A percentile compares a stretch with the other conserved stretches of the same genome.
These are phyloP conservation scores for Stephania japonica DNA, from an alignment of 164 flowering plant species.

Conservation along the genomic window DNA sequence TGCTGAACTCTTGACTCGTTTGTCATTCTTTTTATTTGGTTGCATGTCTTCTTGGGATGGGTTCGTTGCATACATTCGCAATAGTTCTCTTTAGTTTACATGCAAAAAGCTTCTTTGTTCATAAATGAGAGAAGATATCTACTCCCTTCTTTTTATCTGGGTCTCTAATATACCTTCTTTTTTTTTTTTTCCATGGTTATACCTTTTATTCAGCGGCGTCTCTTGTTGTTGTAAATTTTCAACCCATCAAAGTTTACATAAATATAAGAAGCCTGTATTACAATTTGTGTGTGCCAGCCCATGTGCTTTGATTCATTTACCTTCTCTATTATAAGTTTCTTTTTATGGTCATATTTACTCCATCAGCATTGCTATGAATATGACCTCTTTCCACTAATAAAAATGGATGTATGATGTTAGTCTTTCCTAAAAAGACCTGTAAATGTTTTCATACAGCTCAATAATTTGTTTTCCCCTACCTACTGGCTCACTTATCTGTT, in stretches of 20 bases:
- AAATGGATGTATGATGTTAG: no score
- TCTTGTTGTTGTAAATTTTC: background rate
- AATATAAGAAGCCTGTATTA: no score
- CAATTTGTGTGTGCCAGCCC: background rate
- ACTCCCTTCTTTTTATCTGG: background rate
- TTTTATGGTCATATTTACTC: background rate
- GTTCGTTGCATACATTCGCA: no score
- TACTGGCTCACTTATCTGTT: background rate
- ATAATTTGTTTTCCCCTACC: background rate
- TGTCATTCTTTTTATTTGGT: background rate
- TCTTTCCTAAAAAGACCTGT: background rate
- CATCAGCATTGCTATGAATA: background rate
- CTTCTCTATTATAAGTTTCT: background rate
- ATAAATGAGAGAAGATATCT: background rate
- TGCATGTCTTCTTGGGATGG: conserved; percentile 2
- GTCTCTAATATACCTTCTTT: background rate
- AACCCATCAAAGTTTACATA: background rate
- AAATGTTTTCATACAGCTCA: background rate
- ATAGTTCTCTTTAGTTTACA: background rate
- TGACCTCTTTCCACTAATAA: background rate
- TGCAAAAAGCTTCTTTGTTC: background rate
- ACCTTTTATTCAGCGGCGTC: background rate
- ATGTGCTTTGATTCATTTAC: background rate
- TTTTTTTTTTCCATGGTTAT: no score
- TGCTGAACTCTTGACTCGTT: background rate